Conservation (phyloP, 169 alveolate genomes). For the Amoebophrya sp. region DNA sequence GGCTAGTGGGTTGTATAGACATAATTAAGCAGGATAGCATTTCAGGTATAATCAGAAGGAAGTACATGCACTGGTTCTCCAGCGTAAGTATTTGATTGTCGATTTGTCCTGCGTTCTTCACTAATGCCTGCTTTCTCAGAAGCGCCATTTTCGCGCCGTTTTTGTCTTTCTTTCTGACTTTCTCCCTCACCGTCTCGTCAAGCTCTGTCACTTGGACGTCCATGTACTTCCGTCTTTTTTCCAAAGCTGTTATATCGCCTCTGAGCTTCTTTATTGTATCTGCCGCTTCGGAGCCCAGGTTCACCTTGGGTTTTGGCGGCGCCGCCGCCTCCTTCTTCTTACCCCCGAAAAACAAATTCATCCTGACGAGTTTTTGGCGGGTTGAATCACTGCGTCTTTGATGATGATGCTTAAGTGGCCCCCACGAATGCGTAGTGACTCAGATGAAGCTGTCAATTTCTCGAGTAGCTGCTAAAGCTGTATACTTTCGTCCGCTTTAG, state of each 20-base stretch:
- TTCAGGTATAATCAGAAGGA: too few relatives aligned
- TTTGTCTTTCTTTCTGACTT: not conserved
- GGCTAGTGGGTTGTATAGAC: not conserved
- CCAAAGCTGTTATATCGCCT: not conserved
- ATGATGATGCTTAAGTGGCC: too few relatives aligned
- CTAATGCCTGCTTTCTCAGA: not conserved
- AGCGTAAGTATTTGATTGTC: conserved; percentile 3
- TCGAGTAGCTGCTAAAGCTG: too few relatives aligned
- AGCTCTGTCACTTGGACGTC: not conserved
- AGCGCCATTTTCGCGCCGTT: conserved; percentile 22
- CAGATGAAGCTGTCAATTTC: too few relatives aligned
- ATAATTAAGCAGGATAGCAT: not conserved
- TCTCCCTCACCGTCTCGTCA: not conserved
- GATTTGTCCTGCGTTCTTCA: not conserved
- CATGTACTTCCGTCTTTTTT: not conserved
- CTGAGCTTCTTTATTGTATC: not conserved
- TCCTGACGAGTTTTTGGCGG: too few relatives aligned
- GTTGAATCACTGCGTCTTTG: too few relatives aligned
- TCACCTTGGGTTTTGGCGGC: not conserved
- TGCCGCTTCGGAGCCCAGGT: not conserved
- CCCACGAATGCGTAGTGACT: too few relatives aligned
- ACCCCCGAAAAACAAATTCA: not conserved
- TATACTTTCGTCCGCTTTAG: too few relatives aligned
- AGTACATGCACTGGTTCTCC: conserved; percentile 16
- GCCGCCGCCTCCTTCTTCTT: conserved; percentile 1